phyloP scores from a whole-genome alignment of 2,329 filamentous ascomycete species.

The Chrysoporthe deuterocubensis region DNA sequence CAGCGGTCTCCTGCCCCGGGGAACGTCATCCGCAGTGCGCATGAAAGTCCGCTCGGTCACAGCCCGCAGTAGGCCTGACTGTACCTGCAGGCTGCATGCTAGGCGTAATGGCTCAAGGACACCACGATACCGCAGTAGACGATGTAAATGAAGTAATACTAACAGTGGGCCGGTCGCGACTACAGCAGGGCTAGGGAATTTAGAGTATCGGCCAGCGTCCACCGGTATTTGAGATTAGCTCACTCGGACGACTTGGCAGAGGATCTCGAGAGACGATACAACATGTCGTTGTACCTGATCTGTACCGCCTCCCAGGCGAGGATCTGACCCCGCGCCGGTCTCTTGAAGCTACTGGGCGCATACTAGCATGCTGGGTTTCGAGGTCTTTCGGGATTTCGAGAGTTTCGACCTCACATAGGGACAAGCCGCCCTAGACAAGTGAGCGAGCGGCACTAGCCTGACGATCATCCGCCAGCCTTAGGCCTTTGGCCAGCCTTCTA shows the following conservation, averaged over 20 bases:
- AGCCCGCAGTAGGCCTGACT: background rate
- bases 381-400: too few relatives aligned
- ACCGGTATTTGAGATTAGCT: too few relatives aligned
- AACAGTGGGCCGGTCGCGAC: too few relatives aligned
- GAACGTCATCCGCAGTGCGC: background rate
- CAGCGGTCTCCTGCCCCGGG: too few relatives aligned
- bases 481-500: background rate
- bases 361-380: too few relatives aligned
- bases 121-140: background rate
- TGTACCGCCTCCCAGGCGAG: too few relatives aligned
- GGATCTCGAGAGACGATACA: background rate
- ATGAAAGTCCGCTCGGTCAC: background rate
- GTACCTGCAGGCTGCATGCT: slow-evolving; percentile 1
- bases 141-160: too few relatives aligned
- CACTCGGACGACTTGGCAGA: too few relatives aligned
- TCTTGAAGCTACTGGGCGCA: too few relatives aligned
- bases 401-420: background rate
- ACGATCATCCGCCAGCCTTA: background rate
- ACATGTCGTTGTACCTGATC: background rate
- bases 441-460: background rate
- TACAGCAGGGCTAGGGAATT: background rate
- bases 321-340: too few relatives aligned
- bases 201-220: background rate
- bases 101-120: background rate
- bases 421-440: background rate